Evolutionary conservation across 148 eudicot genomes (phyloP), one percentile per base, ranked within the genome.

Genomic region (Beta vulgaris): DNA sequence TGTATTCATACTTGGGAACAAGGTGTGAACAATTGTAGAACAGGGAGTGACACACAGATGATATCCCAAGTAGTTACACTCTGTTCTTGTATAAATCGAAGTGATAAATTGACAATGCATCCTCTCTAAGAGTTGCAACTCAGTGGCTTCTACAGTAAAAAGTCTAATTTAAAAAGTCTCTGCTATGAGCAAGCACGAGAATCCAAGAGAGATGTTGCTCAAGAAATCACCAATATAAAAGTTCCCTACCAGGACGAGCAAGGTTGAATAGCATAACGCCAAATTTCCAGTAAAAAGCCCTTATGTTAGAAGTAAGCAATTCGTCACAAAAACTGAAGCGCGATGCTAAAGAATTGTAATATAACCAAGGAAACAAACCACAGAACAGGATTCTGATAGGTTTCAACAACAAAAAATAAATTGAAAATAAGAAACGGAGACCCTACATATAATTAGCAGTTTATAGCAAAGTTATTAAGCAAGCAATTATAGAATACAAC

Each of bases 401-500:
- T 51, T 71, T 62, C 9, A 36, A 37, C n/a, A 35, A 19, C 25
- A 65, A 35, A 19, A 11, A 65, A 37, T 21, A n/a, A 19, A 9
- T 19, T 11, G 26, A 7, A n/a, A 65, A 2, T 65, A 35, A 18
- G 37, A 58, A 58, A 25, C 25, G 58, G 10, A 23, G 15, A n/a
- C 7, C 16, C 21, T 25, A 13, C 2, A 21, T 51, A 58, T 15
- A 0, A 23, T n/a, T 15, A 53, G 18, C 65, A 64, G 46, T 37
- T 35, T n/a, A n/a, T n/a, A n/a, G n/a, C 7, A 35, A 8, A 21
- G 35, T 37, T 26, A 12, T 43, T 34, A 63, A 31, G 32, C 13
- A 76, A 26, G 46, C 13, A 57, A 72, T 21, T 26, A 39, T n/a
- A 25, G 65, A 58, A 39, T n/a, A 39, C 36, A 46, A 76, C 85